Evolutionary conservation across 352 stramenopile species (phyloP), one percentile per base, ranked within the genome.

Genomic region (Pythium apleroticum): DNA sequence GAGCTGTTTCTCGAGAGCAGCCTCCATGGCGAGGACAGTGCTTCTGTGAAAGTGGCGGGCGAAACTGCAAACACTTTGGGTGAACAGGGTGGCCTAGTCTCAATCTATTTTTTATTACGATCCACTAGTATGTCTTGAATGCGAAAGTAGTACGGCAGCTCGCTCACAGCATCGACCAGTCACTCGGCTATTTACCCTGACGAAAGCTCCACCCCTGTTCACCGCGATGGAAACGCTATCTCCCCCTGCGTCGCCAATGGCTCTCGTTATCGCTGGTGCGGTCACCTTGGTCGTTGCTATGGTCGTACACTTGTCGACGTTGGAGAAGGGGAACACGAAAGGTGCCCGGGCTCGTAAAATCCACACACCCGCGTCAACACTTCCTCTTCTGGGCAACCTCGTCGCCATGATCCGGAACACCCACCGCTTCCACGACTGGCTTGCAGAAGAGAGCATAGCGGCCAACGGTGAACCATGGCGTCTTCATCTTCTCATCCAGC

Each of bases 351-450:
- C 28, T 41, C 41, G 54, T 15, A 52, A 41, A 24, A 61, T 63
- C 46, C 57, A 63, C 24, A 37, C 28, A 7, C 57, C 50, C 3
- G 45, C 9, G 8, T 45, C 43, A 4, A 37, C 28, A 19, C 31
- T 63, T 22, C 75, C 78, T 0, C 59, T 87, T 49, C 54, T 87
- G 31, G 78, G 80, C 33, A 78, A 76, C 43, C 56, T 80, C 19
- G 20, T 84, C 19, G 74, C 81, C n/a, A 58, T 69, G 7, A 54
- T 45, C 31, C 54, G 60, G 33, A 56, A 81, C 24, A 37, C 41
- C 24, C 61, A 69, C 25, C 68, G 66, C 1, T 67, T 82, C 49
- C 65, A 84, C 66, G 76, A 84, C 54, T 87, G 77, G 75, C 33
- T 84, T 27, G 65, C 63, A 27, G 71, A 41, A 3, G 20, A 52